phyloP scores from a whole-genome alignment of 208 protist species.

The Leishmania turanica region DNA sequence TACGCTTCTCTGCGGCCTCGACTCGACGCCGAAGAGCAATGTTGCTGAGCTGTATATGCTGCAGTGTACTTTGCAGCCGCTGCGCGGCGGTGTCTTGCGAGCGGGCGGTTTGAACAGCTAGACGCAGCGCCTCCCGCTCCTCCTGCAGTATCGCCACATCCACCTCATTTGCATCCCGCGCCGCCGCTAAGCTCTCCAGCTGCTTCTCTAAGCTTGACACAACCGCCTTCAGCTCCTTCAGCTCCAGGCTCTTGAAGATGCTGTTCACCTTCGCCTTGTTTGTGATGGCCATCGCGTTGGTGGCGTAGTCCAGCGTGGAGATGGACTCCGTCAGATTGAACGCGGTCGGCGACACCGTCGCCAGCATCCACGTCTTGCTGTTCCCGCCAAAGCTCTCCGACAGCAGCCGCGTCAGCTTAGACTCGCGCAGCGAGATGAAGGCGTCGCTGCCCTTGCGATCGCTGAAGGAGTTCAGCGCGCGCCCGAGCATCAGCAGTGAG shows the following conservation, averaged over 20 bases:
- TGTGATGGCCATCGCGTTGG: constrained; percentile 81
- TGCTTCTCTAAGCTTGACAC: constrained; percentile 50
- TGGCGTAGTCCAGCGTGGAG: constrained; percentile 84
- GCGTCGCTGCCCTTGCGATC: constrained; percentile 61
- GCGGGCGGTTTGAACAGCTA: constrained; percentile 34
- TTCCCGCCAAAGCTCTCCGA: constrained; percentile 93
- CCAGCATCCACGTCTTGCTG: constrained; percentile 94
- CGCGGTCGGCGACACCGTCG: constrained; percentile 64
- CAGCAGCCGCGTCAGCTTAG: constrained; percentile 89
- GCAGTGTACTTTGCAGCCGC: constrained; percentile 38
- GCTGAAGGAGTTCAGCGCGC: constrained; percentile 85
- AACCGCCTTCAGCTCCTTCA: constrained; percentile 69
- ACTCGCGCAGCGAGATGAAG: constrained; percentile 86
- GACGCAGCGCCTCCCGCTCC: constrained; percentile 50
- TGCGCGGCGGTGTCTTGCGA: constrained; percentile 32
- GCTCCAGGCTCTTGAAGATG: constrained; percentile 55
- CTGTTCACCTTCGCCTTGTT: constrained; percentile 80
- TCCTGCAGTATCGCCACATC: constrained; percentile 39
- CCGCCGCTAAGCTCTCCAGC: constrained; percentile 37
- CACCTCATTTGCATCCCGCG: constrained; percentile 41
- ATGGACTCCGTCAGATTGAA: constrained; percentile 84
- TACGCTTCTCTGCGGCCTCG: constrained; percentile 39
- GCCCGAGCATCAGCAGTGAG: constrained; percentile 85
- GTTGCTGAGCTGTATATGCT: constrained; percentile 58
- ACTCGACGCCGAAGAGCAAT: constrained; percentile 59